Conservation (phyloP, 2,329 filamentous ascomycete species). For the Cordyceps militaris region DNA sequence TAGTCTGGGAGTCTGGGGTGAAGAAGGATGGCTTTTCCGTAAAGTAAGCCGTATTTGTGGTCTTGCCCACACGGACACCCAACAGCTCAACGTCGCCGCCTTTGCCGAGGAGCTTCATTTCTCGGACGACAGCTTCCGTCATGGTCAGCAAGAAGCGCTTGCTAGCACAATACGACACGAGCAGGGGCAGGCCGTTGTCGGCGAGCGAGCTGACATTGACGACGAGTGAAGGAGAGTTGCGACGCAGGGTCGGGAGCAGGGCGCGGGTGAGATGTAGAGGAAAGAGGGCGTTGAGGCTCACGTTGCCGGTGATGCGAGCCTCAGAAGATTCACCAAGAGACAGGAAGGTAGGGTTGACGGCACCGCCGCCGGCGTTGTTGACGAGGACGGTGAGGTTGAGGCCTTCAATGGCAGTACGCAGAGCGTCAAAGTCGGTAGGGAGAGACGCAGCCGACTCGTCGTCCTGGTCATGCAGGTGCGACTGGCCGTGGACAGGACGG, state of each 20-base stretch:
- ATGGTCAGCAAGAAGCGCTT: slow-evolving; percentile 40
- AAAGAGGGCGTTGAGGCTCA: slow-evolving; percentile 44
- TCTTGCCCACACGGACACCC: slow-evolving; percentile 16
- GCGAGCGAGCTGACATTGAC: slow-evolving; percentile 44
- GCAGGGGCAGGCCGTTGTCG: slow-evolving; percentile 38
- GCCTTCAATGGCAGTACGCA: slow-evolving; percentile 9
- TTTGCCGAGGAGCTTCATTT: slow-evolving; percentile 27
- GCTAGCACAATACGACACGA: slow-evolving; percentile 36
- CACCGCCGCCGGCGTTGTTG: slow-evolving; percentile 25
- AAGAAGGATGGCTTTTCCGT: slow-evolving; percentile 16
- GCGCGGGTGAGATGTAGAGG: slow-evolving; percentile 39
- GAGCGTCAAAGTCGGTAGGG: slow-evolving; percentile 5
- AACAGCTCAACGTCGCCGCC: slow-evolving; percentile 13
- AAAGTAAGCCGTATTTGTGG: slow-evolving; percentile 16
- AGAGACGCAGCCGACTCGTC: background rate
- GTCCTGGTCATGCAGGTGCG: background rate
- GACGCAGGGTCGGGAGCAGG: slow-evolving; percentile 34
- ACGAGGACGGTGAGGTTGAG: slow-evolving; percentile 19
- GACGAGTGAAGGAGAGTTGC: slow-evolving; percentile 37
- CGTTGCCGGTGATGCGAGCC: slow-evolving; percentile 30
- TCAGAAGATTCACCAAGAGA: slow-evolving; percentile 29
- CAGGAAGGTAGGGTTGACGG: slow-evolving; percentile 24
- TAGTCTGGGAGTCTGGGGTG: slow-evolving; percentile 14
- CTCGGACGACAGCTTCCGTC: slow-evolving; percentile 32
- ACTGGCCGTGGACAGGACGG: background rate